Percentiles rank a stretch among this genome's conserved stretches.
phyloP scores from a whole-genome alignment of 164 flowering plant genomes.

The Pachysandra terminalis region DNA sequence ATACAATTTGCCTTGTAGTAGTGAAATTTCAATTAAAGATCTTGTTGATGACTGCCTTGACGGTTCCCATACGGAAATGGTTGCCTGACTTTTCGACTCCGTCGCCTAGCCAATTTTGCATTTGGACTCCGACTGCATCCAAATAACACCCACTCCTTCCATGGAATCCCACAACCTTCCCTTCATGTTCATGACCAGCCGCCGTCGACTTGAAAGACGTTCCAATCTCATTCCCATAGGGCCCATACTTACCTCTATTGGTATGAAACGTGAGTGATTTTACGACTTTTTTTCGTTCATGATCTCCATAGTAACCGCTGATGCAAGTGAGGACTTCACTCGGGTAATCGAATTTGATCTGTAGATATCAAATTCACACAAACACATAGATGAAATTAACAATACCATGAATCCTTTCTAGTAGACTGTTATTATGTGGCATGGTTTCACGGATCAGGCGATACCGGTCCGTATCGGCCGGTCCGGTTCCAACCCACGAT shows the following conservation, averaged over 20 bases:
- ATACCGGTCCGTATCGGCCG: no score
- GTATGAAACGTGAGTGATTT: constrained; percentile 63
- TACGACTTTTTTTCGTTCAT: constrained; percentile 34
- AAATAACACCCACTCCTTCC: constrained; percentile 66
- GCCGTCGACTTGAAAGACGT: constrained; percentile 65
- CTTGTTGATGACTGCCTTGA: no score
- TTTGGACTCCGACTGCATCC: constrained; percentile 88
- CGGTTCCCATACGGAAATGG: constrained; percentile 6
- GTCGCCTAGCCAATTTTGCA: constrained; percentile 78
- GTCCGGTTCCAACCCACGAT: no score
- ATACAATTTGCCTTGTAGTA: no score
- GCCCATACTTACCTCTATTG: constrained; percentile 69
- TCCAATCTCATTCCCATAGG: constrained; percentile 76
- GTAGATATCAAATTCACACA: constrained; percentile 7
- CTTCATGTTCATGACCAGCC: constrained; percentile 62
- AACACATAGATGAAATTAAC: not conserved
- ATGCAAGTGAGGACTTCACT: constrained; percentile 64
- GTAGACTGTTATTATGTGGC: no score
- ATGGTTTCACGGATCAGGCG: no score
- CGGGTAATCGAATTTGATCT: constrained; percentile 68
- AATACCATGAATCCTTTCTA: not conserved
- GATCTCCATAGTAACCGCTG: constrained; percentile 58
- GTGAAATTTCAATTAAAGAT: no score
- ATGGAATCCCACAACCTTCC: constrained; percentile 85
- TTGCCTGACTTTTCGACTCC: constrained; percentile 20